A percentile compares a stretch with the other conserved stretches of the same genome.
Conservation (phyloP, 495 filamentous ascomycete genomes). For the Chaetomium fimeti region DNA sequence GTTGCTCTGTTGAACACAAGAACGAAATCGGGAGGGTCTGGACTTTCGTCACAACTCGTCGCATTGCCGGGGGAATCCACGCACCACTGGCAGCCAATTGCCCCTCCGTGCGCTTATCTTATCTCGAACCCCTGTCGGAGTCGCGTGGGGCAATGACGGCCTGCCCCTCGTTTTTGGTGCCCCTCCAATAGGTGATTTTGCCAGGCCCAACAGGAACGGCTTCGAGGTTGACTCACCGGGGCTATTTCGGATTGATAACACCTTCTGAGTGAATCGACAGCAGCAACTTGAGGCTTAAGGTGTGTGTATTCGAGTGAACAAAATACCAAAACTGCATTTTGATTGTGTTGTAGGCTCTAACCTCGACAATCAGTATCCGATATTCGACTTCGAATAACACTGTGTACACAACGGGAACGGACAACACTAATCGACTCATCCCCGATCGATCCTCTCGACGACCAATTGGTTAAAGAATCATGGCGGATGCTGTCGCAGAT, state of each 20-base stretch:
- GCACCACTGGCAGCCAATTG: neutral
- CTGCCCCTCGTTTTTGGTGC: constrained; percentile 14
- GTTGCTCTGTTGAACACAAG: too few species aligned
- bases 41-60: neutral
- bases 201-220: neutral
- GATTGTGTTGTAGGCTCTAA: neutral
- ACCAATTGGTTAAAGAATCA: constrained; percentile 27
- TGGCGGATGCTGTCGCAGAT: constrained; percentile 58
- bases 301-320: too few species aligned
- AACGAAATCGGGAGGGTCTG: neutral
- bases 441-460: neutral
- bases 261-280: neutral
- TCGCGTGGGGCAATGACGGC: neutral
- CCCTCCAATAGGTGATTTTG: constrained; percentile 25
- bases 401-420: neutral
- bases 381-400: neutral
- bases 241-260: neutral
- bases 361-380: neutral
- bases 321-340: neutral
- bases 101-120: constrained; percentile 23
- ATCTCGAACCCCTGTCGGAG: constrained; percentile 11
- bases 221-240: constrained; percentile 19
- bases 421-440: constrained; percentile 4
- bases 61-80: neutral
- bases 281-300: too few species aligned